phyloP scores from a whole-genome alignment of 139 green algal genomes.

The Micractinium sp. region DNA sequence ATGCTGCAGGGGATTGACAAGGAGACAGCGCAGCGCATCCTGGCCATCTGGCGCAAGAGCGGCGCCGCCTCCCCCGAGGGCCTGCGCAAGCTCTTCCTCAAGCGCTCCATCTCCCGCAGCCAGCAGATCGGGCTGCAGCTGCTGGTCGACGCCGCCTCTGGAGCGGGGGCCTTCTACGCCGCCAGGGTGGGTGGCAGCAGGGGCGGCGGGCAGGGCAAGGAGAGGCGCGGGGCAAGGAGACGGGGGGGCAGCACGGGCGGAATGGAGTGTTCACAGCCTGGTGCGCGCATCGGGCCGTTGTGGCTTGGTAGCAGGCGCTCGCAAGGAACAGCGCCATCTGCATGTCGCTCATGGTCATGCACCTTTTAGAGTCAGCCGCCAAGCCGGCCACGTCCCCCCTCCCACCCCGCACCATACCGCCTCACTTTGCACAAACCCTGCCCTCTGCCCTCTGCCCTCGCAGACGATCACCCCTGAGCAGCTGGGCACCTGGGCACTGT shows the following conservation, averaged over 20 bases:
- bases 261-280: no score
- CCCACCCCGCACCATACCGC: not conserved
- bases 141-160: slow-evolving; percentile 18
- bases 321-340: no score
- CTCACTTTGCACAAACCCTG: not conserved
- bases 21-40: slow-evolving; percentile 29
- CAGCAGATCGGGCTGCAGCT: slow-evolving; percentile 23
- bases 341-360: no score
- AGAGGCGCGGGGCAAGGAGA: not conserved
- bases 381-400: not conserved
- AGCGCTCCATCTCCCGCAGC: slow-evolving; percentile 12
- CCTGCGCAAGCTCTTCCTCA: slow-evolving; percentile 34
- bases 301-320: no score
- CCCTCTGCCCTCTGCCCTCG: not conserved
- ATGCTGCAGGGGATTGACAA: slow-evolving; percentile 21
- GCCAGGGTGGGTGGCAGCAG: not conserved
- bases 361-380: no score
- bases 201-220: not conserved
- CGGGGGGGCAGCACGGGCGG: not conserved
- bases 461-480: slow-evolving; percentile 1
- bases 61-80: slow-evolving; percentile 29
- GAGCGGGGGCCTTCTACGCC: slow-evolving; percentile 34
- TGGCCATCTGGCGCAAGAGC: slow-evolving; percentile 39
- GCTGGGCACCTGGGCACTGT: slow-evolving; percentile 24
- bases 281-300: no score